Base-by-base conservation (phyloP, 306 rosid species). In the Styphnolobium japonicum region DNA sequence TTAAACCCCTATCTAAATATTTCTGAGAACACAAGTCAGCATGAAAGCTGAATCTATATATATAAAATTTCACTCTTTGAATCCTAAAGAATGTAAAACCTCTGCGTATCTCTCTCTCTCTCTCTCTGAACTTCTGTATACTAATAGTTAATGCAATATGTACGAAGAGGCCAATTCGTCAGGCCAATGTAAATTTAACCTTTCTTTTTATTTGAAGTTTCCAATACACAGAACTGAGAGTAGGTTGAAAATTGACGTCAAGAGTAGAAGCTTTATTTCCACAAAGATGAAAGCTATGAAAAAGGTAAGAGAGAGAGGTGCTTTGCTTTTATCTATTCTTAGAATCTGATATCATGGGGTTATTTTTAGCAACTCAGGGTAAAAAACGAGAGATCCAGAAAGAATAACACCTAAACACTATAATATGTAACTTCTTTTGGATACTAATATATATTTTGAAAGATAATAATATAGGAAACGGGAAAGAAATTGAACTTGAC, bases 221-320 rank as follows among this genome's bases (percentile, higher is more conserved):
- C 56, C 74, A 69, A 75, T 53, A 63, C 75, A 61, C 73, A 75
- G 67, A 46, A 82, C 45, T 63, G 52, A 77, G 80, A 43, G 84
- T 82, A 15, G 76, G 73, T 79, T 8, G 82, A 51, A 39, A 70
- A 82, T 67, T 79, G 75, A 79, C 82, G 46, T 82, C 83, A 75
- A 78, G 81, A 15, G 70, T 45, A 15, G 31, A 74, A 75, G 73
- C 84, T 87, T 78, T 87, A 79, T 84, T 84, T 65, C 84, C 56
- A 62, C 33, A 82, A 78, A 7, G 10, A 84, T 81, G 87, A 81
- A 87, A 84, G 73, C 53, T 14, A 51, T 60, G 36, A 39, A 51
- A 75, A 69, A 43, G 75, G 80, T 42, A 64, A 65, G 71, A 49
- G 58, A 68, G 76, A 75, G 58, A 55, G 56, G 22, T 68, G 61